Evolutionary conservation across 2,329 filamentous ascomycete species (phyloP), one percentile per base, ranked within the genome.

Genomic region (Monilinia fructigena): DNA sequence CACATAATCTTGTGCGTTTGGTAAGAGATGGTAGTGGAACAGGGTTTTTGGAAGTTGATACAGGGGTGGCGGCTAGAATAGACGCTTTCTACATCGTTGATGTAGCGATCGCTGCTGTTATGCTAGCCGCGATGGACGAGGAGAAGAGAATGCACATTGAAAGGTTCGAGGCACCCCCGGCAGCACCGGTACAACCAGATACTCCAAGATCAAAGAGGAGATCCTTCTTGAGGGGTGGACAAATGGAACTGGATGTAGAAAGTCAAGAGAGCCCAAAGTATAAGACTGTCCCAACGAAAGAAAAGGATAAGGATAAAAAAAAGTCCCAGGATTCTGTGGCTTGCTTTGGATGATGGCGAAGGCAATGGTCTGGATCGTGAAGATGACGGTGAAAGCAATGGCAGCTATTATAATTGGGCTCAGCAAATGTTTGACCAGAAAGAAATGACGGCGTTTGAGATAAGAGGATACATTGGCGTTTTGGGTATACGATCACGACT

Each of bases 61-160:
- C 86, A 0, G 79, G 79, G 18, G 81, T 88, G 52, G 86, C 86
- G 0, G 78, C 82, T 60, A 82, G 83, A 74, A 82, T 88, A 63
- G 85, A 87, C 54, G 80, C 82, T 45, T 87, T 85, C 73, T 89
- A 86, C 74, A 77, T 89, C 52, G 80, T 86, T 18, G 86, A 89
- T 73, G 85, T 88, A 0, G 86, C 83, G 5, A 83, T 88, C 20
- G 79, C 84, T 2, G 85, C 86, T 0, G 78, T 89, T 20, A 75
- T 88, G 71, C 78, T 89, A 4, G 85, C 88, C 7, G 85, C 86
- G 1, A 79, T 83, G 61, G 74, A 79, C 10, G 86, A 89, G 73
- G 84, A 84, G 72, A 82, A 82, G 74, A 83, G 82, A 70, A 76
- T 76, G 12, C 72, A 78, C 31, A 75, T 81, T 28, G 85, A 86